Evolutionary conservation across 495 filamentous ascomycete genomes (phyloP), one percentile per base, ranked within the genome.

Genomic region (Neurospora africana): DNA sequence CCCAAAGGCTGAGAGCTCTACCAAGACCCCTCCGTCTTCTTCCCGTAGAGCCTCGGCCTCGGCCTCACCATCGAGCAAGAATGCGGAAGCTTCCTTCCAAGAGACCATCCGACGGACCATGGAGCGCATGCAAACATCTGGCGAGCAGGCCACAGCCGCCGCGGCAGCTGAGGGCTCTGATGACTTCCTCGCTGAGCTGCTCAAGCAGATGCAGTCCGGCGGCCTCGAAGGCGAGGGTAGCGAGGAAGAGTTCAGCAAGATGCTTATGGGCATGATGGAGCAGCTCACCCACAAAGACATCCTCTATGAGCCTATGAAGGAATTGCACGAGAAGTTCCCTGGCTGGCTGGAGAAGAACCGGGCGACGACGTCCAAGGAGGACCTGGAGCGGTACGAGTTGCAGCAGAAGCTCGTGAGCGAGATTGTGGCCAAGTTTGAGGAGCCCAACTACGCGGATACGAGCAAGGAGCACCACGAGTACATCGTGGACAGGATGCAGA

Each of bases 271-370:
- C 36, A 97, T 98, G 93, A 98, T 99, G 94, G 93, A 98, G 81
- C 93, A 99, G 80, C 84, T 99, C 71, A 98, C 95, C 2, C 96
- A 95, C 78, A 98, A 97, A 84, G 95, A 99, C 77, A 97, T 99
- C 72, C 83, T 99, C 58, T 98, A 99, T 77, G 94, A 98, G 82
- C 95, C 95, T 19, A 98, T 99, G 95, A 97, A 95, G 83, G 96
- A 99, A 82, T 81, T 98, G 73, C 84, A 95, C 78, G 90, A 91
- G 33, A 98, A 97, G 81, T 99, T 95, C 77, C 93, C 92, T 0
- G 87, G 79, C 4, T 99, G 95, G 95, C 83, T 99, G 78, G 87
- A 86, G 74, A 91, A 92, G 82, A 94, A 97, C 77, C 86, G 84
- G 74, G 86, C 77, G 8, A 90, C 85, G 70, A 81, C 89, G 4